phyloP scores from a whole-genome alignment of 2,329 filamentous ascomycete genomes.

The Cladosporium sp. region DNA sequence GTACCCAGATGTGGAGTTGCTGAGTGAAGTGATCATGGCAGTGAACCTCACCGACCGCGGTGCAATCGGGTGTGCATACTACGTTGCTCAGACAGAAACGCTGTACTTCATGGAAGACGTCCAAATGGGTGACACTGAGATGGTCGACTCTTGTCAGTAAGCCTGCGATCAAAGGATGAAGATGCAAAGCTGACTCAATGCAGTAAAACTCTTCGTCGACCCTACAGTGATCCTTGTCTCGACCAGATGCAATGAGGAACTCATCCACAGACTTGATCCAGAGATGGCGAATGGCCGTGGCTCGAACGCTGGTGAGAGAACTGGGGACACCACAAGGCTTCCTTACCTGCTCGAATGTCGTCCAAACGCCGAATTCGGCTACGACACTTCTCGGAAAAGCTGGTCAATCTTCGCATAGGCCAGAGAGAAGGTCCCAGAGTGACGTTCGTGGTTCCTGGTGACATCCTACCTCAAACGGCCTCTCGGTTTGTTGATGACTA shows the following conservation, averaged over 20 bases:
- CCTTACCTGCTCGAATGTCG: conserved; percentile 64
- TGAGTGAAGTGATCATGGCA: conserved; percentile 73
- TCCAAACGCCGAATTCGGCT: conserved; percentile 68
- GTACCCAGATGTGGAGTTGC: conserved; percentile 35
- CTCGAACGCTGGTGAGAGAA: conserved; percentile 23
- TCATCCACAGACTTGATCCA: conserved; percentile 43
- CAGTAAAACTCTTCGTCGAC: conserved; percentile 59
- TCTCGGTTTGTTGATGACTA: conserved; percentile 39
- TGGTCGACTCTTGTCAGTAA: conserved; percentile 45
- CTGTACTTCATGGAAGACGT: conserved; percentile 76
- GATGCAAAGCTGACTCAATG: conserved; percentile 15
- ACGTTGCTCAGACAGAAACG: conserved; percentile 64
- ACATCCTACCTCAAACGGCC: conserved; percentile 34
- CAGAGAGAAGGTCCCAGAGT: conserved; percentile 45
- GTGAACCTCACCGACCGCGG: conserved; percentile 68
- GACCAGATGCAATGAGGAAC: conserved; percentile 50
- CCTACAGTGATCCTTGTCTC: conserved; percentile 59
- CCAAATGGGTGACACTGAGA: conserved; percentile 61
- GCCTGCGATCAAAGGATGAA: not conserved
- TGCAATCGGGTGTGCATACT: conserved; percentile 80
- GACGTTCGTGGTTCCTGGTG: conserved; percentile 60
- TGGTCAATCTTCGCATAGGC: conserved; percentile 56
- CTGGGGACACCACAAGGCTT: conserved; percentile 46
- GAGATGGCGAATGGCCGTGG: conserved; percentile 30
- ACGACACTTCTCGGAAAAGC: conserved; percentile 63